Percentiles rank a stretch among this genome's conserved stretches.
Conservation (phyloP, 2,329 filamentous ascomycete species). For the Chaetomiaceae sp. region DNA sequence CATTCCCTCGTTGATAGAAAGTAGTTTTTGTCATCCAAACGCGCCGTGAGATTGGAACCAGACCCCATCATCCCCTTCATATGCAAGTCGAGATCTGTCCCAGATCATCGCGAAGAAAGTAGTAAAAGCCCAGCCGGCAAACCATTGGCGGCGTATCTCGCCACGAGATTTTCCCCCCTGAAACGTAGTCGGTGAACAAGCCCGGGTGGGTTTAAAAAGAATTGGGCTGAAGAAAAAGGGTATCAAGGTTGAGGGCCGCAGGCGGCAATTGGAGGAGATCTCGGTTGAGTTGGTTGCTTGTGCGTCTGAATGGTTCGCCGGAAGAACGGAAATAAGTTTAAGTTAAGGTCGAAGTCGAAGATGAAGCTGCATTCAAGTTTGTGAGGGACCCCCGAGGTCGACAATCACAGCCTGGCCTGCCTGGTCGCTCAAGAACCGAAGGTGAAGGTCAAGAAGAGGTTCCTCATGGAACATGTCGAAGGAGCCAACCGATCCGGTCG, state of each 20-base stretch:
- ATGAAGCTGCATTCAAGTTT: slow-evolving; percentile 4
- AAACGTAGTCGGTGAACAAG: slow-evolving; percentile 7
- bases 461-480: slow-evolving; percentile 1
- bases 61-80: slow-evolving; percentile 5
- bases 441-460: slow-evolving; percentile 1
- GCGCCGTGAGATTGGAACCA: slow-evolving; percentile 13
- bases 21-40: slow-evolving; percentile 1
- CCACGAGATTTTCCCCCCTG: slow-evolving; percentile 9
- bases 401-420: slow-evolving; percentile 13
- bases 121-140: slow-evolving; percentile 21
- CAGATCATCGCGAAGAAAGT: slow-evolving; percentile 7
- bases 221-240: slow-evolving; percentile 9
- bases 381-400: slow-evolving; percentile 3
- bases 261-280: slow-evolving; percentile 16
- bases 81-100: slow-evolving; percentile 21
- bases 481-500: slow-evolving; percentile 7
- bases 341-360: neutral
- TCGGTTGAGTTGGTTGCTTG: neutral
- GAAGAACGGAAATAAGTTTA: slow-evolving; percentile 19
- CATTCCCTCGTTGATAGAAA: slow-evolving; percentile 11
- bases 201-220: neutral
- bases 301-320: slow-evolving; percentile 10
- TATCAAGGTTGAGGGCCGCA: slow-evolving; percentile 22
- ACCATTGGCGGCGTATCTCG: neutral
- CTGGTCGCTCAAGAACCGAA: slow-evolving; percentile 13